Evolutionary conservation across 2,329 filamentous ascomycete species (phyloP).

Genomic region (Colletotrichum siamense): DNA sequence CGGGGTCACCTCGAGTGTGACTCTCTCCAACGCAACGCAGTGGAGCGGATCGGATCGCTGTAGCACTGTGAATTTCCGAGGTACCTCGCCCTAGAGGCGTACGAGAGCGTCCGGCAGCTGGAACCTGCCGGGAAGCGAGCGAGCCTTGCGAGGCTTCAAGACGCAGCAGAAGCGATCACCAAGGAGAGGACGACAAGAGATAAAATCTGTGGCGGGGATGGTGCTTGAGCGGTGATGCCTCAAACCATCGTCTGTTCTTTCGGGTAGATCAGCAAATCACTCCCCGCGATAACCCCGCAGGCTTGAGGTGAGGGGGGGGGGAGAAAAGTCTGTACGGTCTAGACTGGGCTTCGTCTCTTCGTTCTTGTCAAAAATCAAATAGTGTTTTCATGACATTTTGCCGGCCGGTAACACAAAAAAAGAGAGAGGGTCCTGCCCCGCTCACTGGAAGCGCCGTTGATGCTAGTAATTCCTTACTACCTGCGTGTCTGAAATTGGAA

Average conservation of each 20-base stretch:
- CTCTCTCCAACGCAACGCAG: neutral
- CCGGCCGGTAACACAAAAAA: neutral
- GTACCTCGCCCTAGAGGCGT: neutral
- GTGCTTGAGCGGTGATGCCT: neutral
- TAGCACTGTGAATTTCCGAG: neutral
- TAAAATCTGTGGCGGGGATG: neutral
- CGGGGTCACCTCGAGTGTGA: neutral
- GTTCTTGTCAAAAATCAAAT: neutral
- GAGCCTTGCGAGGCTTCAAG: neutral
- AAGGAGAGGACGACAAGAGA: neutral
- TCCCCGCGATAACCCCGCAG: neutral
- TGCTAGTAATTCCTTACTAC: neutral
- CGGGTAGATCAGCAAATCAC: neutral
- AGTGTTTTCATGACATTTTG: neutral
- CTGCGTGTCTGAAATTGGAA: neutral
- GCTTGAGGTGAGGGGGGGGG: neutral
- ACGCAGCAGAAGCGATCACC: neutral
- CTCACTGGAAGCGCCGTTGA: neutral
- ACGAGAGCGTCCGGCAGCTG: neutral
- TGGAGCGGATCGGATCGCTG: neutral
- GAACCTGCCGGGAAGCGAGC: neutral
- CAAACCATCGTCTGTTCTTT: neutral
- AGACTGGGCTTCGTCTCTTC: neutral
- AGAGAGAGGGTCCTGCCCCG: neutral
- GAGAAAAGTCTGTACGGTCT: neutral